Percentiles rank a stretch among this genome's conserved stretches.
Conservation (phyloP, 306 rosid species). For the Luffa aegyptiaca region DNA sequence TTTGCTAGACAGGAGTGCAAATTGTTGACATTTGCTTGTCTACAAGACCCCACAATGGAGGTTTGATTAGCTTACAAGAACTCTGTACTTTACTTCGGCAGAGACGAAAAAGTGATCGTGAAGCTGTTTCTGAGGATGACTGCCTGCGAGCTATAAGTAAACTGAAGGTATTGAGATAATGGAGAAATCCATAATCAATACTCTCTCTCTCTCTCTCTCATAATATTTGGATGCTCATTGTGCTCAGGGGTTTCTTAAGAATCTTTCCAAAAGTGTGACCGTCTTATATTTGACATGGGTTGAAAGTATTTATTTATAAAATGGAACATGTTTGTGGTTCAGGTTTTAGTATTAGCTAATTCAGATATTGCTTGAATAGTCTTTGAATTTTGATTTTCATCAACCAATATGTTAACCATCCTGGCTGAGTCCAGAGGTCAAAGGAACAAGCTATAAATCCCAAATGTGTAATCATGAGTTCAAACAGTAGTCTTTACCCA, state of each 20-base stretch:
- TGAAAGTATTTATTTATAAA: neutral
- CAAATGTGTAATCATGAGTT: neutral
- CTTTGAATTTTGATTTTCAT: neutral
- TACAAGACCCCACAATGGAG: conserved; percentile 87
- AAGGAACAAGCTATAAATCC: neutral
- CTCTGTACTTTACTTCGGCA: conserved; percentile 68
- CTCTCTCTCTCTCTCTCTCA: neutral
- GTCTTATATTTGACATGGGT: neutral
- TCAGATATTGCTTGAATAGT: neutral
- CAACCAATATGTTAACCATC: neutral
- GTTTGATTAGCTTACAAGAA: conserved; percentile 75
- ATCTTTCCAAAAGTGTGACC: neutral
- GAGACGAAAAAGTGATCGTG: conserved; percentile 73
- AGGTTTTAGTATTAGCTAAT: neutral
- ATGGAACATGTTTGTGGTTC: neutral
- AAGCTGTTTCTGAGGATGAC: conserved; percentile 89
- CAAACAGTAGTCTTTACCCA: neutral
- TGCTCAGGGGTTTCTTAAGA: neutral
- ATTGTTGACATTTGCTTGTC: conserved; percentile 92
- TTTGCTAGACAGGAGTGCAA: conserved; percentile 85
- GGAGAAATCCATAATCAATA: neutral
- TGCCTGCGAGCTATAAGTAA: conserved; percentile 89
- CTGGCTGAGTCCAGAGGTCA: neutral
- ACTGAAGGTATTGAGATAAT: conserved; percentile 60
- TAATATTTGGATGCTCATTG: neutral